These are phyloP conservation scores for Echinosophora koreensis DNA, from an alignment of 306 rosid genomes.

Conservation along the genomic window DNA sequence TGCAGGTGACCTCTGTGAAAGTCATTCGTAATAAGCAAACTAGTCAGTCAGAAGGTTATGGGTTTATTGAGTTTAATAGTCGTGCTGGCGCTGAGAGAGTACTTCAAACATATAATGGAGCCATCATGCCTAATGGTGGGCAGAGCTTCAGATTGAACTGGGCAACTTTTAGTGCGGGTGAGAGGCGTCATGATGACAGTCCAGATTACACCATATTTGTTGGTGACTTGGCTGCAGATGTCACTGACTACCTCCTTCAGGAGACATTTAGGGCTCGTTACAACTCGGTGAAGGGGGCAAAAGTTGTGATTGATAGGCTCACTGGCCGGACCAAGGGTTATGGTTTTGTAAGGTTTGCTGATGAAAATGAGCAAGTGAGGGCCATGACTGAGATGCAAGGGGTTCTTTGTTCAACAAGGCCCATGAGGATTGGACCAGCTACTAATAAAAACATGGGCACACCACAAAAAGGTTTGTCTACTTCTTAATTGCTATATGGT, in stretches of 20 bases:
- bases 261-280: conserved; percentile 75
- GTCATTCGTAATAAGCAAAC: conserved; percentile 94
- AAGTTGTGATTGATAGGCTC: conserved; percentile 93
- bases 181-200: conserved; percentile 83
- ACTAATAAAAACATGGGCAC: conserved; percentile 75
- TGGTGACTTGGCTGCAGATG: conserved; percentile 97
- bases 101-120: conserved; percentile 79
- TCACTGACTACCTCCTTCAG: conserved; percentile 76
- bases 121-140: conserved; percentile 89
- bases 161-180: conserved; percentile 89
- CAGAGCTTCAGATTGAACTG: conserved; percentile 88
- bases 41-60: conserved; percentile 85
- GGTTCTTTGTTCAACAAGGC: conserved; percentile 81
- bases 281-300: conserved; percentile 79
- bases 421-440: conserved; percentile 98
- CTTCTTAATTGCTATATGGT: neutral
- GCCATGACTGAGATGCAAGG: conserved; percentile 99
- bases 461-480: conserved; percentile 78
- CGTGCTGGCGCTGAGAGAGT: conserved; percentile 83
- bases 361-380: conserved; percentile 81
- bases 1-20: conserved; percentile 72
- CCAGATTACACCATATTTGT: conserved; percentile 91
- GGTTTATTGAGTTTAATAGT: conserved; percentile 78
- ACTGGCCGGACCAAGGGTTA: conserved; percentile 92
- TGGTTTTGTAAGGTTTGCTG: conserved; percentile 91